These are phyloP conservation scores for Pseudotsuga menziesii DNA, from an alignment of 75 land plant species.

Conservation along the genomic window DNA sequence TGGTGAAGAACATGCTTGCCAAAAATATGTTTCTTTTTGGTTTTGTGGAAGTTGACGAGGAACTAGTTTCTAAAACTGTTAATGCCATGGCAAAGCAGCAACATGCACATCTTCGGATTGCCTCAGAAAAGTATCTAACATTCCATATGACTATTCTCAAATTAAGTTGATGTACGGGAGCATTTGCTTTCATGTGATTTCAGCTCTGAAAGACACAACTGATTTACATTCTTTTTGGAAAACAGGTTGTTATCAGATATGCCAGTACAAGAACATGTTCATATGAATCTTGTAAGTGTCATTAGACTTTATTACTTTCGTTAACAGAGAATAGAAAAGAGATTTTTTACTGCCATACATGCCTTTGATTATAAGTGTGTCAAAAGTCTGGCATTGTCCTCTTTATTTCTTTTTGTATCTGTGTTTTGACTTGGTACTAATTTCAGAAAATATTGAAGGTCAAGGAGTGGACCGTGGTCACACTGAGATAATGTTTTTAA, in stretches of 20 bases:
- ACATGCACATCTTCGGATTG: slow-evolving; percentile 25
- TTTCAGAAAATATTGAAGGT: neutral
- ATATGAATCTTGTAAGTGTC: slow-evolving; percentile 41
- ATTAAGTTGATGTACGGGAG: neutral
- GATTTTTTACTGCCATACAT: neutral
- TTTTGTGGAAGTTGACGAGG: slow-evolving; percentile 36
- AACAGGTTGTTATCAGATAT: slow-evolving; percentile 22
- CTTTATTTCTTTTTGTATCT: neutral
- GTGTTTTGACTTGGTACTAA: slow-evolving; percentile 7
- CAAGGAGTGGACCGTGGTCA: neutral
- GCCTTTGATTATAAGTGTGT: neutral
- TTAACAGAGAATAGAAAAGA: neutral
- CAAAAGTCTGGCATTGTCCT: neutral
- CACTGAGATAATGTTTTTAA: neutral
- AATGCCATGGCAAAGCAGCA: slow-evolving; percentile 31
- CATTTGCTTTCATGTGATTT: neutral
- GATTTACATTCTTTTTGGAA: slow-evolving; percentile 4
- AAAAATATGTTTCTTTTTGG: slow-evolving; percentile 57
- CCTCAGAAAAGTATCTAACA: slow-evolving; percentile 34
- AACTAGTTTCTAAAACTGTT: slow-evolving; percentile 19
- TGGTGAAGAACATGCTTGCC: slow-evolving; percentile 43
- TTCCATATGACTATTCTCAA: neutral
- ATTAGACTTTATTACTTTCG: neutral
- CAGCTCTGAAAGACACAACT: neutral
- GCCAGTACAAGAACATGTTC: slow-evolving; percentile 22